Evolutionary conservation across 129 eudicot genomes (phyloP).

Genomic region (Glebionis coronaria): DNA sequence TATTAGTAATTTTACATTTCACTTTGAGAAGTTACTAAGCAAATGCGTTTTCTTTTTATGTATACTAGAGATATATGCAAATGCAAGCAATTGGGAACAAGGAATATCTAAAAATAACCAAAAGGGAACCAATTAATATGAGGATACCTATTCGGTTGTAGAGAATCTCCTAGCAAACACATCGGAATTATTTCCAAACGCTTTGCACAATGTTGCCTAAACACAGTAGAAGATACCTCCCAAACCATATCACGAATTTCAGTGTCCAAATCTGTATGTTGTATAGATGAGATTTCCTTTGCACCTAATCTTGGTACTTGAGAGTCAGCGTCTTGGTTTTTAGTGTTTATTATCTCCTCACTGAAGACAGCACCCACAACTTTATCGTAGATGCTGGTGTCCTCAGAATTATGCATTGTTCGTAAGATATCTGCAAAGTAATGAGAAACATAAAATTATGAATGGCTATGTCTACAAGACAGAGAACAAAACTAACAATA

Average conservation of each 20-base stretch:
- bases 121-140: background rate
- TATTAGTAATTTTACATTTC: too few species aligned
- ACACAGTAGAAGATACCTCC: slow-evolving; percentile 55
- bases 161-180: slow-evolving; percentile 60
- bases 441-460: background rate
- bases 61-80: background rate
- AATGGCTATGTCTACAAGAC: background rate
- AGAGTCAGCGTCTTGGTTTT: slow-evolving; percentile 40
- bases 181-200: slow-evolving; percentile 82
- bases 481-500: background rate
- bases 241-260: slow-evolving; percentile 65
- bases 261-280: slow-evolving; percentile 59
- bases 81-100: slow-evolving; percentile 3
- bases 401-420: slow-evolving; percentile 84
- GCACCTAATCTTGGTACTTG: slow-evolving; percentile 46
- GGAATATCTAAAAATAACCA: slow-evolving; percentile 3
- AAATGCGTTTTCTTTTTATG: too few species aligned
- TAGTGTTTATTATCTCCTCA: slow-evolving; percentile 59
- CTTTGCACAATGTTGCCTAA: slow-evolving; percentile 76
- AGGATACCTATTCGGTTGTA: slow-evolving; percentile 52
- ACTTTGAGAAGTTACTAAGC: too few species aligned
- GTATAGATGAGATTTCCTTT: slow-evolving; percentile 47
- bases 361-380: slow-evolving; percentile 74
- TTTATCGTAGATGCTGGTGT: slow-evolving; percentile 72
- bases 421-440: slow-evolving; percentile 59